Evolutionary conservation across 306 rosid genomes (phyloP).

Genomic region (Hippophae tibetana): DNA sequence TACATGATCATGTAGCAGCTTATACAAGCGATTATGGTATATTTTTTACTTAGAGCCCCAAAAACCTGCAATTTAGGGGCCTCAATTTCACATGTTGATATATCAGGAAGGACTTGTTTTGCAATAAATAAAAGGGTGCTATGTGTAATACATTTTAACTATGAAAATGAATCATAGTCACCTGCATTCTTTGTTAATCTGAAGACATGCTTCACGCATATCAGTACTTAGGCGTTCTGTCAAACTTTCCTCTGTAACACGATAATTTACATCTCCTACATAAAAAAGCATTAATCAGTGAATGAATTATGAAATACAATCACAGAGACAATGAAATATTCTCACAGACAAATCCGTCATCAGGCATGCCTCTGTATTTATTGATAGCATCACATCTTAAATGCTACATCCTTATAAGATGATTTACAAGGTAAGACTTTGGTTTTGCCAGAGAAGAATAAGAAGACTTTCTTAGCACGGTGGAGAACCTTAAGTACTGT

Average conservation of each 20-base stretch:
- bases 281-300: conserved; percentile 9
- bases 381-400: no score
- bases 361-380: background rate
- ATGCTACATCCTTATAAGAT: no score
- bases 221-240: conserved; percentile 50
- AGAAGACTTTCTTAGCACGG: no score
- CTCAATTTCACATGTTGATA: background rate
- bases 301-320: background rate
- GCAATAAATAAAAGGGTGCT: background rate
- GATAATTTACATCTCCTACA: conserved; percentile 33
- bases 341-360: background rate
- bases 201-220: conserved; percentile 59
- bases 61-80: no score
- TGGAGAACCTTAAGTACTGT: background rate
- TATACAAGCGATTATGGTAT: no score
- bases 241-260: conserved; percentile 56
- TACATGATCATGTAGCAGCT: no score
- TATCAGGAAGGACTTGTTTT: background rate
- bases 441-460: no score
- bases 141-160: background rate
- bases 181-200: conserved; percentile 64
- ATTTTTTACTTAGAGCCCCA: no score
- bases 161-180: conserved; percentile 12
- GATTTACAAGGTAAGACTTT: no score
- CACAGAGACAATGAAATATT: background rate